Evolutionary conservation across 495 filamentous ascomycete genomes (phyloP), one percentile per base, ranked within the genome.

Genomic region (Podospora comata): DNA sequence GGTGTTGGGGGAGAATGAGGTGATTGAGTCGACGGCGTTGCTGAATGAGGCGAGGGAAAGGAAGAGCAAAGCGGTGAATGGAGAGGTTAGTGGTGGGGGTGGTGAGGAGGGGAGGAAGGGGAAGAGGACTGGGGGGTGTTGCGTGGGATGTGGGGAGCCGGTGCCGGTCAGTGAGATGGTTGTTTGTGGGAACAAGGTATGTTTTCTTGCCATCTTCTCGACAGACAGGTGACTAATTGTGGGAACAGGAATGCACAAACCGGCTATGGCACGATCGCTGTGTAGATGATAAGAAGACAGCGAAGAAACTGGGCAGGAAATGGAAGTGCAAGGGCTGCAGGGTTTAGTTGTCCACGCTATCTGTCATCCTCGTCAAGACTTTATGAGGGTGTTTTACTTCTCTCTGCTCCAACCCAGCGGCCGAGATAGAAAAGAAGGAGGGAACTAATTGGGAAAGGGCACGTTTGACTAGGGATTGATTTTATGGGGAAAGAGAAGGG

Each of bases 111-210:
- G 70, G 69, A 71, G 32, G 9, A 67, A 73, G 70, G 74, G 60
- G 19, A 71, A 74, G 34, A 71, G 68, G 53, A 72, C 75, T 62
- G 78, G 77, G 15, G 78, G 76, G 5, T 81, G 82, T 23, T 82
- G 80, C 59, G 68, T 71, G 0, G 67, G 71, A 4, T 84, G 82
- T 65, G 77, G 77, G 1, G 74, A 78, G 66, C 75, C 77, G 11
- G 77, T 83, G 48, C 70, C 79, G 4, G 77, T 78, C 7, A 72
- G 76, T 6, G 69, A 67, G 4, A 73, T 80, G 67, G 48, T 83
- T 63, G 73, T 82, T 30, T 84, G 82, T 70, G 70, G 73, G 18
- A 82, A 82, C 65, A 74, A 79, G 75, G 82, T 84, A 66, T 69
- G 78, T 73, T 58, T 62, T 39, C 67, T 70, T 20, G 28, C 30